Evolutionary conservation across 495 filamentous ascomycete genomes (phyloP).

Genomic region (Hypoxylon fuscum): DNA sequence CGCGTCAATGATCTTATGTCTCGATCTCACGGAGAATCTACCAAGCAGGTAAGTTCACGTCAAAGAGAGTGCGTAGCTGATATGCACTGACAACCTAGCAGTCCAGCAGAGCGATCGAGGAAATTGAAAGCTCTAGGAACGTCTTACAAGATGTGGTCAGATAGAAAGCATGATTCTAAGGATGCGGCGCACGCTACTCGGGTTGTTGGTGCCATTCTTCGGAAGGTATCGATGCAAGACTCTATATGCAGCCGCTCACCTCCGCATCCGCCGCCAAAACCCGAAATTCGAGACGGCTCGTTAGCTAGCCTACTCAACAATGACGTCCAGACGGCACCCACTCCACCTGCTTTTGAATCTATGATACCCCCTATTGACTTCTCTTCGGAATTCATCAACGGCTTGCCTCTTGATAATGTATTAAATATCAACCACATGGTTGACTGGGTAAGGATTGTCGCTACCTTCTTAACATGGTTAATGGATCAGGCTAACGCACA

Average conservation of each 20-base stretch:
- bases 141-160: slow-evolving; percentile 51
- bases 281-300: slow-evolving; percentile 37
- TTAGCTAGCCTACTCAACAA: slow-evolving; percentile 41
- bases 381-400: slow-evolving; percentile 33
- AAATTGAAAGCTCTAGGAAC: slow-evolving; percentile 49
- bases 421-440: slow-evolving; percentile 40
- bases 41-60: slow-evolving; percentile 38
- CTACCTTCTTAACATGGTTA: neutral
- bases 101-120: slow-evolving; percentile 38
- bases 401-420: slow-evolving; percentile 41
- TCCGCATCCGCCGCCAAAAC: slow-evolving; percentile 35
- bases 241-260: slow-evolving; percentile 25
- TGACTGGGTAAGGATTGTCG: slow-evolving; percentile 51
- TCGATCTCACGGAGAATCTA: slow-evolving; percentile 50
- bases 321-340: slow-evolving; percentile 29
- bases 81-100: slow-evolving; percentile 4
- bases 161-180: slow-evolving; percentile 39
- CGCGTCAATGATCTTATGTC: slow-evolving; percentile 54
- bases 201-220: slow-evolving; percentile 51
- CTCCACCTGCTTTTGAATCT: slow-evolving; percentile 19
- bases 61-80: neutral
- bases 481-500: slow-evolving; percentile 22
- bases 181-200: slow-evolving; percentile 51
- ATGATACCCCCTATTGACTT: slow-evolving; percentile 34
- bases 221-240: slow-evolving; percentile 45